Evolutionary conservation across 345 rosid species (phyloP).

Genomic region (Trapa bicornis): DNA sequence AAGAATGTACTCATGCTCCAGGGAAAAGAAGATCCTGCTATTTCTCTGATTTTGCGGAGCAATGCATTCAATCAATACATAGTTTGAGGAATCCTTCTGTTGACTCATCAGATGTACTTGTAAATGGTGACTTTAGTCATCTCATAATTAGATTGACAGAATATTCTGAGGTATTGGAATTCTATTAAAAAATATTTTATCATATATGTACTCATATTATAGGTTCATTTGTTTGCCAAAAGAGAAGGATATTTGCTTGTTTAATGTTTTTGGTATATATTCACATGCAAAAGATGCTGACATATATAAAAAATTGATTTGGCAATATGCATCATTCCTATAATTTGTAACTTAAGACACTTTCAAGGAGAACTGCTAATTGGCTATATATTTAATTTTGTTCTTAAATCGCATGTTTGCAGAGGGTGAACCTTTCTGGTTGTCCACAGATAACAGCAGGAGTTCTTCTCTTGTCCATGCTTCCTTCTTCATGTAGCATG

Average conservation of each 20-base stretch:
- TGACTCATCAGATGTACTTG: slow-evolving; percentile 21
- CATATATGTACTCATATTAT: background rate
- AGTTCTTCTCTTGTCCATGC: slow-evolving; percentile 36
- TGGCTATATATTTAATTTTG: background rate
- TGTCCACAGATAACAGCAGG: slow-evolving; percentile 47
- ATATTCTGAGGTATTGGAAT: slow-evolving; percentile 41
- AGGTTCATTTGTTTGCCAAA: background rate
- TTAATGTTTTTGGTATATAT: background rate
- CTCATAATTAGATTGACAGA: slow-evolving; percentile 46
- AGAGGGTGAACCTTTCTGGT: slow-evolving; percentile 59
- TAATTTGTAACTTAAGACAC: background rate
- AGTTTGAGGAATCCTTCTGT: slow-evolving; percentile 24
- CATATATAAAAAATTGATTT: background rate
- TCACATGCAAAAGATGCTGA: background rate
- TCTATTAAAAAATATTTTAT: background rate
- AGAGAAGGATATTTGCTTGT: background rate
- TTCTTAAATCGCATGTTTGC: slow-evolving; percentile 8
- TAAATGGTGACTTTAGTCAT: slow-evolving; percentile 25
- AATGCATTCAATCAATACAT: slow-evolving; percentile 33
- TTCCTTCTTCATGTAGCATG: slow-evolving; percentile 22
- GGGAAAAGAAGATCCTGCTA: slow-evolving; percentile 41
- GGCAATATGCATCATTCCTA: background rate
- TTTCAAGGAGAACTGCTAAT: background rate
- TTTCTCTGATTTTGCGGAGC: slow-evolving; percentile 39
- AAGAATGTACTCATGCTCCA: slow-evolving; percentile 16